Evolutionary conservation across 176 grass and related monocot genomes (phyloP).

Genomic region (Musa beccarii): DNA sequence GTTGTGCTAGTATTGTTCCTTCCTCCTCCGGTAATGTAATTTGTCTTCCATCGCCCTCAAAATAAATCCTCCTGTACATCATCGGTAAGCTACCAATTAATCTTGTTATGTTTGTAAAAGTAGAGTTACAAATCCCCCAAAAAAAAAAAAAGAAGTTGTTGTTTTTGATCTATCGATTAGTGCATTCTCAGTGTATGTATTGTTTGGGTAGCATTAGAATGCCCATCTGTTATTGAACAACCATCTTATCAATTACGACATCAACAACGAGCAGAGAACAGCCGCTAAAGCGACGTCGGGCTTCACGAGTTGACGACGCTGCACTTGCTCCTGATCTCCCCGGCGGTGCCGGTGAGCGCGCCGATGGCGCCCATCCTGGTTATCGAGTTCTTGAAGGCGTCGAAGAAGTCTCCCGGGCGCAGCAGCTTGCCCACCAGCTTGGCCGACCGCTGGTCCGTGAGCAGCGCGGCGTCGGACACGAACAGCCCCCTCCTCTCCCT

Average conservation of each 20-base stretch:
- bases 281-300: neutral
- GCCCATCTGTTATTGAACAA: too few species aligned
- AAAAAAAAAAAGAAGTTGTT: too few species aligned
- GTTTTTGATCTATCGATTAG: too few species aligned
- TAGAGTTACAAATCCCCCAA: neutral
- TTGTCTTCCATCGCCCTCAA: neutral
- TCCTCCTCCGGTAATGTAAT: neutral
- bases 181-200: too few species aligned
- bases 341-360: conserved; percentile 33
- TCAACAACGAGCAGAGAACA: too few species aligned
- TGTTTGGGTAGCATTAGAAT: too few species aligned
- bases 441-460: conserved; percentile 24
- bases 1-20: neutral
- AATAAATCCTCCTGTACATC: neutral
- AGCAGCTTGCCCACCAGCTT: conserved; percentile 16
- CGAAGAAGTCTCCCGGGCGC: conserved; percentile 19
- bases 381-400: conserved; percentile 35
- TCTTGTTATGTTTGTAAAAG: neutral
- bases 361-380: conserved; percentile 43
- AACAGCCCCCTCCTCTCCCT: conserved; percentile 24
- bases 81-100: neutral
- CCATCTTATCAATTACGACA: too few species aligned
- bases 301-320: conserved; percentile 21
- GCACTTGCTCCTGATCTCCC: conserved; percentile 37
- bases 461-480: conserved; percentile 39